Evolutionary conservation across 1,139 yeast genomes (phyloP), one percentile per base, ranked within the genome.

Genomic region (Pichia sp.): DNA sequence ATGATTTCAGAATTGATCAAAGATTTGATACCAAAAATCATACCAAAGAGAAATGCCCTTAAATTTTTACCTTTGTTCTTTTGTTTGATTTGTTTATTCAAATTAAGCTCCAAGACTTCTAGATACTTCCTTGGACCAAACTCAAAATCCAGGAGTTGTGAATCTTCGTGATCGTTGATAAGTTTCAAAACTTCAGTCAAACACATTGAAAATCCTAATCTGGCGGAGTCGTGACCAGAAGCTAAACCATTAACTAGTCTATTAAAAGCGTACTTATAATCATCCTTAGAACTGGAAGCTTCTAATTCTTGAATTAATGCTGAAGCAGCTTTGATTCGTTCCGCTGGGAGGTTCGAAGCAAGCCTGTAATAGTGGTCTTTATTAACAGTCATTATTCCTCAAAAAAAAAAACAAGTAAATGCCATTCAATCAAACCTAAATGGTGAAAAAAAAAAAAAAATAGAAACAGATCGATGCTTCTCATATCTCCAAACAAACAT

Each of bases 131-230:
- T 61, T 26, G 42, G 33, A 29, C 9, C 10, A 7, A 29, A 10
- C 10, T 29, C 33, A 29, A 7, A 29, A 29, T 29, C 33, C 10
- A 29, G 33, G 10, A 7, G 10, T 6, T 29, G 6, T 29, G 6
- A 7, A 29, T 29, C 33, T n/a, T n/a, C n/a, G 27, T 9, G 40
- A 16, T n/a, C n/a, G n/a, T n/a, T n/a, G 16, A 27, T 31, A 10
- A 31, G 39, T 27, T 31, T 42, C 39, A 27, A 80, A 44, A 51
- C 71, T 68, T 92, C 97, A 1, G 92, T 79, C 40, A 92, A 67
- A 37, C 96, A 94, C 75, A 87, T 77, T 3, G 95, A 85, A 56
- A 84, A 90, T 2, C 98, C 98, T 38, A 85, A 66, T 47, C 97
- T 69, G 1, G 96, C 95, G 41, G 88, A 73, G 39, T 85, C 95